These are phyloP conservation scores for Draba incana DNA, from an alignment of 345 rosid species.

Conservation along the genomic window DNA sequence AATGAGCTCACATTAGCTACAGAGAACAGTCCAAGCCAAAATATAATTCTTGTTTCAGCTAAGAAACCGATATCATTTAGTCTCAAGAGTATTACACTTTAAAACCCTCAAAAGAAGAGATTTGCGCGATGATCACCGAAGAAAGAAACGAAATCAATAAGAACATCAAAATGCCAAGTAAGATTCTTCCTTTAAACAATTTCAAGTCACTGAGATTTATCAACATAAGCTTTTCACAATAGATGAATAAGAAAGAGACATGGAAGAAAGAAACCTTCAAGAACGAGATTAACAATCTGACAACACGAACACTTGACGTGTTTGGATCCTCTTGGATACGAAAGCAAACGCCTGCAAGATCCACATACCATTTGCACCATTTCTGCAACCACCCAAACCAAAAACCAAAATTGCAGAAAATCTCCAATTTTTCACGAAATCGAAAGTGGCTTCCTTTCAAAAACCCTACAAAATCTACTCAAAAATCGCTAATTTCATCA, in stretches of 20 bases:
- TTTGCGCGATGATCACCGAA: background rate
- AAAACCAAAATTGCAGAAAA: background rate
- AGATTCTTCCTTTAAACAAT: slow-evolving; percentile 5
- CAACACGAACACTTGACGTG: slow-evolving; percentile 71
- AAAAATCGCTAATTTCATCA: background rate
- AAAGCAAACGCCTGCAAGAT: slow-evolving; percentile 76
- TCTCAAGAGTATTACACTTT: background rate
- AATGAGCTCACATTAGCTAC: background rate
- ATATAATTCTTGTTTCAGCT: background rate
- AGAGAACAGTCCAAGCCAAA: slow-evolving; percentile 11
- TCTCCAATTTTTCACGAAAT: slow-evolving; percentile 25
- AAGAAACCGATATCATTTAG: background rate
- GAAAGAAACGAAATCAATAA: background rate
- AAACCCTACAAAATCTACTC: slow-evolving; percentile 38
- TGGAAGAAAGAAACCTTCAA: slow-evolving; percentile 65
- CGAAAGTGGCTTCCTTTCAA: background rate
- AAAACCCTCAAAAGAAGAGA: background rate
- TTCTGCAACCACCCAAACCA: slow-evolving; percentile 43
- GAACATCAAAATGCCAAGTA: background rate
- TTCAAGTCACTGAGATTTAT: background rate
- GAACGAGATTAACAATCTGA: slow-evolving; percentile 69
- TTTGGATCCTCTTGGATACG: slow-evolving; percentile 69
- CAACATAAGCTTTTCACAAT: background rate
- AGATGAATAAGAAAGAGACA: slow-evolving; percentile 16
- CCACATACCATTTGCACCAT: slow-evolving; percentile 94